Base-by-base conservation (phyloP, 2,329 filamentous ascomycete species). In the Amauroascus niger region DNA sequence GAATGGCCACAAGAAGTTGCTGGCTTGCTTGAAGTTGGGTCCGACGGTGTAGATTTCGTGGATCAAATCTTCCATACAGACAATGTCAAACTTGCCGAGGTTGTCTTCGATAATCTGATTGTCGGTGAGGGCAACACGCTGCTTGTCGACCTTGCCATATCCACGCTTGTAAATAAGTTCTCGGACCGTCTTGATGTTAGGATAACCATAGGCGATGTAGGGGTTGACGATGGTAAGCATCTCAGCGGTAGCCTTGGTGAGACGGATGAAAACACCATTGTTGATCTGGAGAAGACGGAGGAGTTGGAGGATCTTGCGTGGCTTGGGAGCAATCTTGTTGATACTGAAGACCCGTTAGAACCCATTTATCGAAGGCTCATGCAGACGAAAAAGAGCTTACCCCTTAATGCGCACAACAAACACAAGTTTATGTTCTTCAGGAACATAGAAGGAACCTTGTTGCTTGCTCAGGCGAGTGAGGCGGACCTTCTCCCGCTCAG, bases 321-420 rank as follows among this genome's bases (percentile, higher is more conserved):
- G 94, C 87, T 98, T 97, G 68, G 93, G 93, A 73, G 94, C 84
- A 69, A 98, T 97, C 87, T 98, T 98, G 88, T 97, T 97, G 89
- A 98, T 97, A 95, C 91, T 85, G 60, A 11, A n/a, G 26, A 2
- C 22, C 52, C 60, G 22, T 50, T 49, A 47, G 13, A n/a, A 46
- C 18, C 8, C 6, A 32, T 14, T 35, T 22, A n/a, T 8, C 3
- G 32, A 51, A 6, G 20, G 18, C 32, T 26, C 1, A 53, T 16
- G 24, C 8, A 20, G 2, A 28, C 14, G 16, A 41, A 11, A 26
- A n/a, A 35, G 40, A 40, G 69, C 80, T 65, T 76, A 86, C 83
- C 84, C 93, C 88, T 98, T 98, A 83, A 98, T 98, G 75, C 93
- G 91, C 76, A 97, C 79, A 68, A 98, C 84, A 75, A 98, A 98